A percentile compares a stretch with the other conserved stretches of the same genome.
These are phyloP conservation scores for Globisporangium splendens DNA, from an alignment of 352 stramenopile genomes.

Conservation along the genomic window DNA sequence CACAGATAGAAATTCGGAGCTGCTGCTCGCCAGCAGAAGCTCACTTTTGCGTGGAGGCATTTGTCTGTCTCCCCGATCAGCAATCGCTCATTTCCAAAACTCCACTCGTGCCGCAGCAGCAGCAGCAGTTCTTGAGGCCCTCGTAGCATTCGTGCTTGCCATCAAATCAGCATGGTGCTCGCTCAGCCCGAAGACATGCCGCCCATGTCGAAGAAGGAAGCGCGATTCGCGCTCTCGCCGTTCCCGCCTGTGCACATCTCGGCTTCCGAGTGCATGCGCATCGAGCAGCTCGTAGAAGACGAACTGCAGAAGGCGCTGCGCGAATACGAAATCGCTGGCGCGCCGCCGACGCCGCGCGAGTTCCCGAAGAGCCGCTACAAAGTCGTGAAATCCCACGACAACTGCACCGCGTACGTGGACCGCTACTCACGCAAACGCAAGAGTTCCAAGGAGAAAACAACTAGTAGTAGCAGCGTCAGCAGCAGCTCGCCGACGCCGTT, in stretches of 20 bases:
- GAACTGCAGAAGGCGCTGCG: constrained; percentile 7
- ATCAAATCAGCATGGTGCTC: no score
- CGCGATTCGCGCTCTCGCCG: constrained; percentile 8
- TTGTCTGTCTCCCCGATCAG: no score
- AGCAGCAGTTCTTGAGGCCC: no score
- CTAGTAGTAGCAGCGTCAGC: not conserved
- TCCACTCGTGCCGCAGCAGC: no score
- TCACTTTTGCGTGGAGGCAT: no score
- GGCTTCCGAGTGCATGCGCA: not conserved
- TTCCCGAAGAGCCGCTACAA: constrained; percentile 13
- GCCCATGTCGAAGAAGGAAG: not conserved
- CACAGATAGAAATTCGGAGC: no score
- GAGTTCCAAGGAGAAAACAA: not conserved
- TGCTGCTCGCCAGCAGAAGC: no score
- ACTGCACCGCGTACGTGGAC: constrained; percentile 14
- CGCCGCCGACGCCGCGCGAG: not conserved
- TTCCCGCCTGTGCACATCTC: constrained; percentile 7
- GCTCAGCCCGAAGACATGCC: no score
- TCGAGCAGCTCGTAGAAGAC: constrained; percentile 5
- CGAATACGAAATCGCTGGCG: constrained; percentile 14
- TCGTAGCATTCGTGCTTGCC: no score
- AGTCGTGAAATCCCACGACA: constrained; percentile 12
- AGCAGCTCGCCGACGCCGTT: no score
- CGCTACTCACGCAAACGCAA: not conserved
- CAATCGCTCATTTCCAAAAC: no score